Evolutionary conservation across 2,329 filamentous ascomycete genomes (phyloP), one percentile per base, ranked within the genome.

Genomic region (Botryotinia convoluta): DNA sequence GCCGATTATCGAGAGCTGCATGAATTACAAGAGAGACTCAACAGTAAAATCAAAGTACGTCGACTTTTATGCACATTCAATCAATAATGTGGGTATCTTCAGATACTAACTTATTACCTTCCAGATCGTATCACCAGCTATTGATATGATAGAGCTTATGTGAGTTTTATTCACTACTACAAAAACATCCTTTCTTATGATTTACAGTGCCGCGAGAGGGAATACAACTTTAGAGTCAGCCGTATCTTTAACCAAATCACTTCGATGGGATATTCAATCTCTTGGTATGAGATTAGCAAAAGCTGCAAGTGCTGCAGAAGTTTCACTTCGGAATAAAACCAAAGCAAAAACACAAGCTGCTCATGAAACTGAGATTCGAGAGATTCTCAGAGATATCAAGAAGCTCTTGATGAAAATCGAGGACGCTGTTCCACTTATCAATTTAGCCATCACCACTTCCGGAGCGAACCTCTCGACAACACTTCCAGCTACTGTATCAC

Each of bases 101-200:
- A 37, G 26, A 45, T 39, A 37, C 45, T 64, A 48, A 64, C 68
- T 16, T 39, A 9, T 9, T 22, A 71, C 59, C n/a, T 69, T 44
- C 48, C 75, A 93, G 90, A 93, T 97, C 76, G 91, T 98, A 63
- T 94, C 94, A 18, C 95, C 95, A 0, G 93, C 94, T 16, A 95
- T 97, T 79, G 94, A 97, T 81, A 90, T 97, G 85, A 94, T 97
- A 78, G 93, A 97, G 81, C 87, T 98, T 78, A 96, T 96, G 91
- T 93, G 82, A 78, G 87, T 80, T 44, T 26, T 45, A 7, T 67
- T 57, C 35, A 76, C 63, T 70, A 32, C 84, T 22, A 6, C 86
- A 86, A 73, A 57, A 62, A n/a, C n/a, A 74, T n/a, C 22, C 26
- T 62, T 71, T 73, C 77, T 81, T 39, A 79, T 54, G 14, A 35